phyloP scores from a whole-genome alignment of 139 green algal species.

The Pleodorina starrii region DNA sequence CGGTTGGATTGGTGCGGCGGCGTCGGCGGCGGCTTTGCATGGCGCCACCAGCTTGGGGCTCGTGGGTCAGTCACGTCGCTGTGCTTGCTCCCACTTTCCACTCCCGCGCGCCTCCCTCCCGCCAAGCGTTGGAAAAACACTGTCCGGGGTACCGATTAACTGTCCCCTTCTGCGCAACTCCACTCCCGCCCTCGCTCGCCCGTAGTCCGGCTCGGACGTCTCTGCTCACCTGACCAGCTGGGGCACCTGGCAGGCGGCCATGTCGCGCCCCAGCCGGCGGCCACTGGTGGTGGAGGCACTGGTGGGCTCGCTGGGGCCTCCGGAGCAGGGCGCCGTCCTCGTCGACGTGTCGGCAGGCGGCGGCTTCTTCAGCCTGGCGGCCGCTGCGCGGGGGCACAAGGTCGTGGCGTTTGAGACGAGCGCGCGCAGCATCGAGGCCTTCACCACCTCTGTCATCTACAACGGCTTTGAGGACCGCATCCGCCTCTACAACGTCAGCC shows the following conservation, averaged over 20 bases:
- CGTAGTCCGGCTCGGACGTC: constrained; percentile 70
- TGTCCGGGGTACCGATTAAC: no score
- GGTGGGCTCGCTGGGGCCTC: constrained; percentile 73
- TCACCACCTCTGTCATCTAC: constrained; percentile 71
- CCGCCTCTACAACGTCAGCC: constrained; percentile 59
- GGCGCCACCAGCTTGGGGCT: no score
- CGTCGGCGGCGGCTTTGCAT: no score
- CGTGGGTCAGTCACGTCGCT: no score
- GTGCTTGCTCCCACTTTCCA: no score
- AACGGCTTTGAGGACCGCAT: constrained; percentile 83
- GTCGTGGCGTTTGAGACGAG: constrained; percentile 86
- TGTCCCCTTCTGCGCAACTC: no score
- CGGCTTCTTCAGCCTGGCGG: constrained; percentile 85
- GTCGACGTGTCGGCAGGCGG: constrained; percentile 86
- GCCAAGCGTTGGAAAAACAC: no score
- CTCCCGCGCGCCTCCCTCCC: no score
- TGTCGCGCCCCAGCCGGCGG: constrained; percentile 58
- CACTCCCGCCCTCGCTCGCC: background rate
- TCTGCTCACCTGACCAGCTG: constrained; percentile 70
- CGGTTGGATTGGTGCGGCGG: no score
- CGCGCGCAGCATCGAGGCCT: constrained; percentile 62
- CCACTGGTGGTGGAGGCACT: constrained; percentile 85
- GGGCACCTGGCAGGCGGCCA: constrained; percentile 82
- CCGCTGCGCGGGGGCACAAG: constrained; percentile 76
- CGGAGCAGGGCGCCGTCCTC: constrained; percentile 55